A percentile compares a stretch with the other conserved stretches of the same genome.
Evolutionary conservation across 176 grass and related monocot genomes (phyloP).

Genomic region (Ensete ventricosum): DNA sequence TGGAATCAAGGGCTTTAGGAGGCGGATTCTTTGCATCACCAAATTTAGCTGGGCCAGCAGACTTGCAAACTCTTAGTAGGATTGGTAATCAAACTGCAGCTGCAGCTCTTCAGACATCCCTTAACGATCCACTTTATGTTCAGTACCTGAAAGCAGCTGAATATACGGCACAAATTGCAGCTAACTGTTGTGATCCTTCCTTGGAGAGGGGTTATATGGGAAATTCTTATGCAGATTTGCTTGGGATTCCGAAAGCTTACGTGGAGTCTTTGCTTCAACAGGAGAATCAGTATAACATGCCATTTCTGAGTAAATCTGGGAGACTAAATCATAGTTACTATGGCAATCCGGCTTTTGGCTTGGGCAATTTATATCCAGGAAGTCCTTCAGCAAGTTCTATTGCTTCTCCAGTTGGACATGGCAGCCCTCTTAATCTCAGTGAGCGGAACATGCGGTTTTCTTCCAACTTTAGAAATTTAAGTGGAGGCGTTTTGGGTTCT

Average conservation of each 20-base stretch:
- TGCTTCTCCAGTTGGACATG: conserved; percentile 11
- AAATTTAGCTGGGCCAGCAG: conserved; percentile 1
- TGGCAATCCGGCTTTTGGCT: conserved; percentile 7
- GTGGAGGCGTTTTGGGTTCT: conserved; percentile 8
- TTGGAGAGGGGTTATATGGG: conserved; percentile 4
- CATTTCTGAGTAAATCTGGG: conserved; percentile 11
- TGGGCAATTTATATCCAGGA: conserved; percentile 11
- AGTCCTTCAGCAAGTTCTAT: conserved; percentile 13
- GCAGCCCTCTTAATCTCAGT: conserved; percentile 10
- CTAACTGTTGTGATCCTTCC: conserved; percentile 12
- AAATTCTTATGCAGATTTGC: conserved; percentile 19
- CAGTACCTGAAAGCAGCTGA: conserved; percentile 25
- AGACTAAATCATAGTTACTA: conserved; percentile 3
- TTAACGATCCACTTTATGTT: conserved; percentile 17
- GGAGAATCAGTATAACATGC: conserved; percentile 17
- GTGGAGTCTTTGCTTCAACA: conserved; percentile 13
- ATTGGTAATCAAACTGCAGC: conserved; percentile 1
- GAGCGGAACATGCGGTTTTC: conserved; percentile 7
- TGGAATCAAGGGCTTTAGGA: conserved; percentile 1
- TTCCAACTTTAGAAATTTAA: conserved; percentile 15
- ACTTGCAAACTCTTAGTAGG: conserved; percentile 5
- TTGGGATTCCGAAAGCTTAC: conserved; percentile 21
- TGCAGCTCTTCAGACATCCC: conserved; percentile 6
- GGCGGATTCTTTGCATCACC: conserved; percentile 11
- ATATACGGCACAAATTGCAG: conserved; percentile 14